phyloP scores from a whole-genome alignment of 306 rosid species.

The Heteromeles arbutifolia region DNA sequence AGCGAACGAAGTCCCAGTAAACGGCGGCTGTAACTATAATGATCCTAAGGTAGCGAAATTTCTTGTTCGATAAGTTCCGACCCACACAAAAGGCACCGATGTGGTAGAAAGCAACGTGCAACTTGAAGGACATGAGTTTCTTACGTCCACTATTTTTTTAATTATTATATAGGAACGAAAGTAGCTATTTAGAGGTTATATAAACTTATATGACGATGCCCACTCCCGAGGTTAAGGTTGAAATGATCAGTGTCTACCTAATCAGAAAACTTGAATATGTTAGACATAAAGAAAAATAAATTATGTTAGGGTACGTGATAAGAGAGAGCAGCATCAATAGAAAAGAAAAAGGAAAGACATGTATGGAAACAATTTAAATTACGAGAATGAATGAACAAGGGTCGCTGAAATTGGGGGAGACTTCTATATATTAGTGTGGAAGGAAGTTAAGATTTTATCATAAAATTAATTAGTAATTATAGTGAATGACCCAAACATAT shows the following conservation, averaged over 20 bases:
- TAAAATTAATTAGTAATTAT: too few species aligned
- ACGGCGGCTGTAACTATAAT: too few species aligned
- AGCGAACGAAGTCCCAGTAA: too few species aligned
- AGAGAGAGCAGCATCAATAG: not conserved
- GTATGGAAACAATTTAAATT: not conserved
- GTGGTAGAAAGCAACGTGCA: too few species aligned
- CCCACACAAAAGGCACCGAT: too few species aligned
- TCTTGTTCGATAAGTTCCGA: too few species aligned
- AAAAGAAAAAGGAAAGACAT: not conserved
- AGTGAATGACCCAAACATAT: not conserved
- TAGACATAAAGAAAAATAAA: not conserved
- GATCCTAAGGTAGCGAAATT: too few species aligned
- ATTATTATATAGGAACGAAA: too few species aligned
- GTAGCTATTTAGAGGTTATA: not conserved
- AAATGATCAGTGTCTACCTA: not conserved
- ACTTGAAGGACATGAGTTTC: too few species aligned
- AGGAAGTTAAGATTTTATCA: not conserved
- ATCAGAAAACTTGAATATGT: not conserved
- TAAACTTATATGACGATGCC: not conserved
- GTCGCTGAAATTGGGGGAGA: not conserved
- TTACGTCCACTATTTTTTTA: too few species aligned
- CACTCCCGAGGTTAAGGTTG: not conserved
- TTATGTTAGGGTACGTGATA: not conserved
- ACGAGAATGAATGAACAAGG: not conserved
- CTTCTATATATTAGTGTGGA: not conserved